phyloP scores from a whole-genome alignment of 164 flowering plant genomes.

The Buxus sempervirens region DNA sequence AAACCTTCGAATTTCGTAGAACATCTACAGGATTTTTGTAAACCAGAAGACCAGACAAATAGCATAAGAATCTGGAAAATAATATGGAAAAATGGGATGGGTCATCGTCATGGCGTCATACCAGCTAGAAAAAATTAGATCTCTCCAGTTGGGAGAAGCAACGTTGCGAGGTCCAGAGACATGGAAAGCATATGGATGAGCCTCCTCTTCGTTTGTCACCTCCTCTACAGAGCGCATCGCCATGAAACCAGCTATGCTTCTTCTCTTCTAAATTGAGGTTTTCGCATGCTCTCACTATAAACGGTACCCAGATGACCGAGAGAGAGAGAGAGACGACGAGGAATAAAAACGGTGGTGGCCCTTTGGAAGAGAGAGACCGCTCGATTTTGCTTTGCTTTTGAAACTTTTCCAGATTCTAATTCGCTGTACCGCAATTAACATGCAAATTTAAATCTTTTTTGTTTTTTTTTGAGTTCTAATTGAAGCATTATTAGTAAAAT shows the following conservation, averaged over 20 bases:
- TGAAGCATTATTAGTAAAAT: not conserved
- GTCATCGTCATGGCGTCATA: not conserved
- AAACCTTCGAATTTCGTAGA: not conserved
- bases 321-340: not conserved
- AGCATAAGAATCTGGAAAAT: not conserved
- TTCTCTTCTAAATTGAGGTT: not conserved
- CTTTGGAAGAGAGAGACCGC: not conserved
- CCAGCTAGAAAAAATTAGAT: slow-evolving; percentile 21
- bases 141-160: slow-evolving; percentile 18
- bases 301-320: not conserved
- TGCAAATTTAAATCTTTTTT: not conserved
- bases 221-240: not conserved
- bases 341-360: not conserved
- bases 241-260: not conserved
- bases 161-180: slow-evolving; percentile 15
- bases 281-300: not conserved
- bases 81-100: not conserved
- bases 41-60: not conserved
- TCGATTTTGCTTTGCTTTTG: not conserved
- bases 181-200: slow-evolving; percentile 14
- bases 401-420: not conserved
- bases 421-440: not conserved
- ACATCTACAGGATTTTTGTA: not conserved
- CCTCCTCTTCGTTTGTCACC: not conserved
- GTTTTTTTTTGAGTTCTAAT: no score